Evolutionary conservation across 2,329 filamentous ascomycete species (phyloP), one percentile per base, ranked within the genome.

Genomic region (Pseudogymnoascus sp.): DNA sequence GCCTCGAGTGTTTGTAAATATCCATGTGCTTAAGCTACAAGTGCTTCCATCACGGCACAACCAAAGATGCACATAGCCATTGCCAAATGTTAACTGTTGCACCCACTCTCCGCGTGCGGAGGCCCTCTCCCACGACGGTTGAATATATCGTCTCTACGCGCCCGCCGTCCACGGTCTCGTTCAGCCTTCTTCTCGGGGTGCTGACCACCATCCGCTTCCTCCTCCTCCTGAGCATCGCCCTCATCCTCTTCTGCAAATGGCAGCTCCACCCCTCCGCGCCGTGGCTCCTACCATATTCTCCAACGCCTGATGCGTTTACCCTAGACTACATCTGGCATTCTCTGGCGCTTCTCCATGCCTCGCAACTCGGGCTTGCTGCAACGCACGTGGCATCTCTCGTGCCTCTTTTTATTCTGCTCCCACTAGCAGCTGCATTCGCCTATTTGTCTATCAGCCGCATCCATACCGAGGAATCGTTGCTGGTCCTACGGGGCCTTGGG

Each of bases 141-240:
- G 88, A 90, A 67, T 97, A 93, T 80, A 95, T 89, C 31, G 90
- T 97, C 61, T 94, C 92, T 36, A 97, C 92, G 62, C 84, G 85
- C 47, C 84, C 89, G 0, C 75, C 77, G 0, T 71, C 76, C 3
- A 81, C 81, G 0, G 63, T 81, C 13, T 68, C 79, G 1, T 74
- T 81, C 5, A 80, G 77, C 40, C 65, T 81, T 35, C 71, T 81
- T 17, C 73, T 80, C 59, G 63, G 72, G 47, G 65, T 79, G 47
- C 74, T 81, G 37, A 69, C 79, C 63, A 67, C 78, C 61, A 63
- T 81, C 31, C 65, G 75, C 17, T 66, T 80, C 40, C 64, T 74
- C 62, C 66, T 78, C 65, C 71, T 74, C 35, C 63, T 77, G 44
- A 67, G 69, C 60, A 73, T 78, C 24, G 66, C 82, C 13, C 73